Conservation (phyloP, 805 yeast genomes). For the Wickerhamiella sergipiensis region DNA sequence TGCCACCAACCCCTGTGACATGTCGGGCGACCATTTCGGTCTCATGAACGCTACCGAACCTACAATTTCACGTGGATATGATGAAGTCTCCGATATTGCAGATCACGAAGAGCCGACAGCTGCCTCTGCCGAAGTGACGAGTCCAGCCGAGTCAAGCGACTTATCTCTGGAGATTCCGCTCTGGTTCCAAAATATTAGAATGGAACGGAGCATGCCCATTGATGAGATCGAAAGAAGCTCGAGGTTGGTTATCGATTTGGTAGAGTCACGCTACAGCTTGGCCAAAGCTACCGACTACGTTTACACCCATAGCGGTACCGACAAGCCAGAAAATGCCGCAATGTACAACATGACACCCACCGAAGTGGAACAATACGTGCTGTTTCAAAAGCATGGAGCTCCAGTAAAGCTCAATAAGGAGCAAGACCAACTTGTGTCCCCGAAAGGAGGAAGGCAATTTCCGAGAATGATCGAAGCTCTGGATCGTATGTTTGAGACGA, state of each 20-base stretch:
- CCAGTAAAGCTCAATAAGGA: not conserved
- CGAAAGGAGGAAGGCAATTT: not conserved
- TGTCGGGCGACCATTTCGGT: not conserved
- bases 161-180: not conserved
- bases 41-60: too few relatives aligned
- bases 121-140: not conserved
- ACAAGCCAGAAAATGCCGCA: not conserved
- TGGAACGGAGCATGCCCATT: constrained; percentile 1
- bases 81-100: not conserved
- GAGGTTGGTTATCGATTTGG: not conserved
- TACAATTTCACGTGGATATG: too few relatives aligned
- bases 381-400: not conserved
- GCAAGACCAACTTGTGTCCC: not conserved
- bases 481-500: not conserved
- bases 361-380: not conserved
- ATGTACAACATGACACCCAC: not conserved
- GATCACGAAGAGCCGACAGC: not conserved
- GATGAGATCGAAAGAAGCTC: not conserved
- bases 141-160: not conserved
- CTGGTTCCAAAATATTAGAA: not conserved
- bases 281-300: not conserved
- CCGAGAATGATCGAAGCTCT: not conserved
- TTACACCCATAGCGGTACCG: not conserved
- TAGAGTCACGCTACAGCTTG: not conserved
- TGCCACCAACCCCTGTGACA: not conserved